These are phyloP conservation scores for Cercospora brassicicola DNA, from an alignment of 2,329 filamentous ascomycete genomes.

Conservation along the genomic window DNA sequence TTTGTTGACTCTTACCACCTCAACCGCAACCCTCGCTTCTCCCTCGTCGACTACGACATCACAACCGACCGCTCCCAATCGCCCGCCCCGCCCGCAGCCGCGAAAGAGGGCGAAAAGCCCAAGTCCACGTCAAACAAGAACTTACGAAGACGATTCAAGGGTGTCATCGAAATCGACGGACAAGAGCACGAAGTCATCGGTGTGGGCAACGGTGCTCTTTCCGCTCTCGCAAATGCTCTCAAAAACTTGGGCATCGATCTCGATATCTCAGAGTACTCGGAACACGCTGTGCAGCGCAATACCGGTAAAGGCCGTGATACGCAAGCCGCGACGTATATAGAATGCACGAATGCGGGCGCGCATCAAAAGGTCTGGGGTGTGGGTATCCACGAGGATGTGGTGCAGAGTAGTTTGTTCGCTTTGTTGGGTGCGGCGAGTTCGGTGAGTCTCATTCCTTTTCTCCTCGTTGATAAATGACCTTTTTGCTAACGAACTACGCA, in stretches of 20 bases:
- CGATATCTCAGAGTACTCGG: constrained; percentile 93
- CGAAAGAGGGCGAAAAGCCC: constrained; percentile 8
- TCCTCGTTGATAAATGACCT: neutral
- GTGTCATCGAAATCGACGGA: constrained; percentile 79
- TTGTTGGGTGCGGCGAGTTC: constrained; percentile 81
- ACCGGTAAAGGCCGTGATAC: constrained; percentile 62
- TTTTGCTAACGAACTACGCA: neutral
- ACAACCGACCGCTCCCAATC: constrained; percentile 76
- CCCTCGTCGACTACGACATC: constrained; percentile 88
- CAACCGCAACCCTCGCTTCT: constrained; percentile 78
- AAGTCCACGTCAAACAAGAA: constrained; percentile 71
- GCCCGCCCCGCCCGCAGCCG: constrained; percentile 63
- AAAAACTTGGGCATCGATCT: constrained; percentile 76
- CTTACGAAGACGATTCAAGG: constrained; percentile 77
- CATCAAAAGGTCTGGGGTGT: constrained; percentile 82
- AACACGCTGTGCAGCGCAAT: constrained; percentile 69
- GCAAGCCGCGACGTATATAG: constrained; percentile 93
- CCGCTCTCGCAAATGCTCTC: constrained; percentile 79
- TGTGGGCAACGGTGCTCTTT: constrained; percentile 86
- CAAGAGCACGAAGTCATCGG: constrained; percentile 76
- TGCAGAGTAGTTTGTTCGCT: constrained; percentile 84
- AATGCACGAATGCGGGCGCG: constrained; percentile 70
- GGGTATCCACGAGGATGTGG: constrained; percentile 87
- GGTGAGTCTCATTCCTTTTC: constrained; percentile 57
- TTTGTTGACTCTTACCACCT: constrained; percentile 89